Percentiles rank a stretch among this genome's conserved stretches.
Evolutionary conservation across 2,329 filamentous ascomycete genomes (phyloP).

Genomic region (Leptographium flavum): DNA sequence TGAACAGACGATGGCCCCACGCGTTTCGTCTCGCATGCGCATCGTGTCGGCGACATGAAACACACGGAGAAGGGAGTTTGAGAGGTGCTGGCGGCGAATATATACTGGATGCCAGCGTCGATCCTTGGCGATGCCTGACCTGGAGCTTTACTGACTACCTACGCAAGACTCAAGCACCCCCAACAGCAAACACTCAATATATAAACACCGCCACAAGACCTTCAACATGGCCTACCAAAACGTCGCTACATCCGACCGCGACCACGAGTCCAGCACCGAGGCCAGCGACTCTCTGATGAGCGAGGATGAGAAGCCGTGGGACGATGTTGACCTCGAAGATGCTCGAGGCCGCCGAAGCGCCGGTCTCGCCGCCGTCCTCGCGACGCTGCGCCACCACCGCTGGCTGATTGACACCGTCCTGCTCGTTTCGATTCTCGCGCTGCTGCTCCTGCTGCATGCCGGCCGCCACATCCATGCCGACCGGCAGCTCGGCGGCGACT

Average conservation of each 20-base stretch:
- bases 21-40: too few species aligned
- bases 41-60: too few species aligned
- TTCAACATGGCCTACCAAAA: conserved; percentile 2
- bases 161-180: too few species aligned
- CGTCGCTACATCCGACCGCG: neutral
- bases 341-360: conserved; percentile 6
- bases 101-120: too few species aligned
- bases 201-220: neutral
- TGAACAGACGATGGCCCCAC: too few species aligned
- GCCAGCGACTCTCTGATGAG: conserved; percentile 21
- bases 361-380: neutral
- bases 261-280: conserved; percentile 17
- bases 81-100: too few species aligned
- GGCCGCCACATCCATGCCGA: conserved; percentile 1
- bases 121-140: too few species aligned
- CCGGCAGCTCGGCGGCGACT: conserved; percentile 25
- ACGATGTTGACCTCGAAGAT: conserved; percentile 6
- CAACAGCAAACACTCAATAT: too few species aligned
- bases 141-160: too few species aligned
- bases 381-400: conserved; percentile 12
- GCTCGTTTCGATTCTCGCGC: conserved; percentile 17
- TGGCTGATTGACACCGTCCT: conserved; percentile 20
- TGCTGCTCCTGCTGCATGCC: conserved; percentile 13
- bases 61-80: too few species aligned
- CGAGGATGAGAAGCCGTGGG: conserved; percentile 18